Base-by-base conservation (phyloP, 2,329 filamentous ascomycete genomes). In the Remersonia thermophila region DNA sequence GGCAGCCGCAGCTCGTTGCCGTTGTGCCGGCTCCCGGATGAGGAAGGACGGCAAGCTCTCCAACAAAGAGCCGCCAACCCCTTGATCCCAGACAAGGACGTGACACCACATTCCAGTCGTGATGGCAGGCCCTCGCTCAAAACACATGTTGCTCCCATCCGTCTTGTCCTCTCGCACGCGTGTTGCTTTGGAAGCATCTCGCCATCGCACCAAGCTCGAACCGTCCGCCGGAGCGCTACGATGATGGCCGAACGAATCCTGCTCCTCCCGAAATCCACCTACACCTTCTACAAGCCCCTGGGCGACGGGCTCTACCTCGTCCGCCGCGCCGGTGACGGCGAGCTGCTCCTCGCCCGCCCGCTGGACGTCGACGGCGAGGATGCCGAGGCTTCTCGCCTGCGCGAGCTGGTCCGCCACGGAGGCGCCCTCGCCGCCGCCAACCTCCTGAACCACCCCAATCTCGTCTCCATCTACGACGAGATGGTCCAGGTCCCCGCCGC, bases 401-500 rank as follows among this genome's bases (percentile, higher is more conserved):
- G 55, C 27, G 33, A 51, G 6, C 39, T 65, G 35, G 43, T 49
- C 35, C 34, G 40, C 6, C 47, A 48, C 38, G 55, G 53, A 18
- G 49, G 57, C 15, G 52, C 46, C 26, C 40, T 45, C n/a, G 45
- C 49, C 11, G 41, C 61, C 14, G 42, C 51, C 12, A 49, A 53
- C 31, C 45, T 71, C 18, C 53, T 70, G 38, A 65, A 67, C 42
- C 67, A 71, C 43, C 61, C 66, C 41, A 69, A 71, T 46, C 49
- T 71, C 14, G 49, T 71, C 38, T 65, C 57, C 3, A 43, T 68
- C 28, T 51, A 56, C 20, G 61, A 62, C 32, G 52, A 52, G n/a
- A 51, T 63, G 6, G 33, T 41, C 18, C 28, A 33, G 10, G 25
- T 32, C 7, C 31, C 37, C 20, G 11, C 12, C 40, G 12, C 20